These are phyloP conservation scores for Auricularia sp. DNA, from an alignment of 768 basidiomycete species.

Conservation along the genomic window DNA sequence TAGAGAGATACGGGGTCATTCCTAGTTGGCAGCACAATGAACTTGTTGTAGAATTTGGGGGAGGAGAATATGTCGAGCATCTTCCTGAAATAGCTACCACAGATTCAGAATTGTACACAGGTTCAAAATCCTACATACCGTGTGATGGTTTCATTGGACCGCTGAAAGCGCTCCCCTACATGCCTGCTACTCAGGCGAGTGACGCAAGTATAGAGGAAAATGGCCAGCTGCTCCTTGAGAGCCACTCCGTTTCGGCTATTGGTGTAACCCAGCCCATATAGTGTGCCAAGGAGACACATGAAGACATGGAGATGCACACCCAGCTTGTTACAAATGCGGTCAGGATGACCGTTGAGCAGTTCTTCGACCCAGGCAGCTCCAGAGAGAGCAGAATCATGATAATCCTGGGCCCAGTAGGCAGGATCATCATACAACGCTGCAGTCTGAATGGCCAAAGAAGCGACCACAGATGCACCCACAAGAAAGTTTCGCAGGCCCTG, in stretches of 20 bases:
- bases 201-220: constrained; percentile 24
- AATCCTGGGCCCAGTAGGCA: no score
- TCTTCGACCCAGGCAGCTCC: constrained; percentile 17
- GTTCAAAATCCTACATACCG: constrained; percentile 10
- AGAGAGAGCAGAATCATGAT: constrained; percentile 11
- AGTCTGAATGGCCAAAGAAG: no score
- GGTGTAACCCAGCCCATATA: constrained; percentile 9
- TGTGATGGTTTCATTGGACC: constrained; percentile 29
- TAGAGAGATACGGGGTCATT: constrained; percentile 13
- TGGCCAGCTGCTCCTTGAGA: constrained; percentile 27
- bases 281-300: constrained; percentile 15
- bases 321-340: constrained; percentile 13
- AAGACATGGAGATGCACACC: constrained; percentile 23
- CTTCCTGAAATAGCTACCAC: no score
- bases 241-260: constrained; percentile 16
- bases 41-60: constrained; percentile 19
- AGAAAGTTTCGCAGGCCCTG: no score
- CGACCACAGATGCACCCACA: no score
- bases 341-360: constrained; percentile 15
- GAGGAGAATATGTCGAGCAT: constrained; percentile 16
- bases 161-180: constrained; percentile 29
- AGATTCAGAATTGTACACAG: no score
- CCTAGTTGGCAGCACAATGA: constrained; percentile 13
- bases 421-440: no score
- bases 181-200: constrained; percentile 20